phyloP scores from a whole-genome alignment of 2,329 filamentous ascomycete species.

The Sporothrix protearum region DNA sequence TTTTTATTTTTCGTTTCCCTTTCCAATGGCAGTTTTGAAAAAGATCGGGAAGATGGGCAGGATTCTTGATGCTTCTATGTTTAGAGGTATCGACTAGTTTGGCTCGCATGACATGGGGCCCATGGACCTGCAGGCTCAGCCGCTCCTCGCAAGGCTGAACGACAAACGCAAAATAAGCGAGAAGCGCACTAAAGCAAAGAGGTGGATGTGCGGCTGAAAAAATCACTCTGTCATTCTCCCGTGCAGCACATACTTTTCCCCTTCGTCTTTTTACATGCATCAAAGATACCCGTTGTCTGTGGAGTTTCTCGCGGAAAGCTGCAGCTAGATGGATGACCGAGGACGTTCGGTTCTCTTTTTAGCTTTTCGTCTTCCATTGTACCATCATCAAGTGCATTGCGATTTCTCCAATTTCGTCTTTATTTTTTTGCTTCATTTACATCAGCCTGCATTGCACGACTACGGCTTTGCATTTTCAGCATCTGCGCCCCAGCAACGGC shows the following conservation, averaged over 20 bases:
- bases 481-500: not conserved
- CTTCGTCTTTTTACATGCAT: constrained; percentile 3
- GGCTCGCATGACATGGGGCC: not conserved
- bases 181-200: not conserved
- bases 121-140: not conserved
- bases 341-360: not conserved
- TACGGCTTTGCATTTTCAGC: not conserved
- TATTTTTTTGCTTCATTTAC: not conserved
- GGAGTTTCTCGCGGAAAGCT: not conserved
- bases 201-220: not conserved
- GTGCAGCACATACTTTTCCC: not conserved
- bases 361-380: not conserved
- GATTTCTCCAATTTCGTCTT: not conserved
- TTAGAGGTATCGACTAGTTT: not conserved
- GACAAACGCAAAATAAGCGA: not conserved
- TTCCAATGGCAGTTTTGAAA: not conserved
- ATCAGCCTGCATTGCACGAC: not conserved
- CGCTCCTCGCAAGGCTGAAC: not conserved
- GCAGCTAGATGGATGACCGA: not conserved
- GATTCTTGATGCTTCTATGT: not conserved
- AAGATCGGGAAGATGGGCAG: not conserved
- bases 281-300: constrained; percentile 4
- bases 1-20: not conserved
- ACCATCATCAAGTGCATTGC: not conserved
- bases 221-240: not conserved